A percentile compares a stretch with the other conserved stretches of the same genome.
Evolutionary conservation across 2,329 filamentous ascomycete genomes (phyloP).

Genomic region (Akanthomyces muscarius): DNA sequence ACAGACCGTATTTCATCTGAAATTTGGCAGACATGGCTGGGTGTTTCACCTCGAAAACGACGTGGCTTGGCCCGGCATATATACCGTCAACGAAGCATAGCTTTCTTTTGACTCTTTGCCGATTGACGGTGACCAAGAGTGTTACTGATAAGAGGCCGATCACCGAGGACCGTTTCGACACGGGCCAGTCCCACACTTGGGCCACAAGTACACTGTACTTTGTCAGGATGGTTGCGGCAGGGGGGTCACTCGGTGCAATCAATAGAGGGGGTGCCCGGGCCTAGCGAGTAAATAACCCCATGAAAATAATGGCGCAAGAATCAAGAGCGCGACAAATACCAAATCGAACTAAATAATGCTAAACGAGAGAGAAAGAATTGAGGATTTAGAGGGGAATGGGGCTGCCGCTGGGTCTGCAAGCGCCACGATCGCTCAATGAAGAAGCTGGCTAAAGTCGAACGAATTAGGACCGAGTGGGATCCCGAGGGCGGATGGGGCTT

Average conservation of each 20-base stretch:
- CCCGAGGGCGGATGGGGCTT: not conserved
- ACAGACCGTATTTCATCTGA: not conserved
- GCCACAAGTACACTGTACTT: not conserved
- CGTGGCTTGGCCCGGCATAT: not conserved
- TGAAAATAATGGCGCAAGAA: not conserved
- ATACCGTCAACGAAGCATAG: not conserved
- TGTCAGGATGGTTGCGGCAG: not conserved
- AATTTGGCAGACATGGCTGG: not conserved
- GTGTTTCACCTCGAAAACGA: not conserved
- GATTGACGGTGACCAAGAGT: not conserved
- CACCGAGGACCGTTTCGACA: not conserved
- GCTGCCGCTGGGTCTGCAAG: not conserved
- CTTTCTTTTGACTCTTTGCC: not conserved
- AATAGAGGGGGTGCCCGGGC: not conserved
- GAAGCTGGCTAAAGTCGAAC: slow-evolving; percentile 2
- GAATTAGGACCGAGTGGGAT: not conserved
- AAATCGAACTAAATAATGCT: not conserved
- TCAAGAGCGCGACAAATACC: not conserved
- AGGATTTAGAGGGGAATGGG: not conserved
- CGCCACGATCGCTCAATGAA: slow-evolving; percentile 11
- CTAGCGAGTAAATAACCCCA: not conserved
- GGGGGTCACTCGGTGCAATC: not conserved
- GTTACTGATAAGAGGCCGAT: not conserved
- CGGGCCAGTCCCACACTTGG: not conserved
- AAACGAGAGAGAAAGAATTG: not conserved